Base-by-base conservation (phyloP, 768 basidiomycete species). In the Dioszegia crocea region DNA sequence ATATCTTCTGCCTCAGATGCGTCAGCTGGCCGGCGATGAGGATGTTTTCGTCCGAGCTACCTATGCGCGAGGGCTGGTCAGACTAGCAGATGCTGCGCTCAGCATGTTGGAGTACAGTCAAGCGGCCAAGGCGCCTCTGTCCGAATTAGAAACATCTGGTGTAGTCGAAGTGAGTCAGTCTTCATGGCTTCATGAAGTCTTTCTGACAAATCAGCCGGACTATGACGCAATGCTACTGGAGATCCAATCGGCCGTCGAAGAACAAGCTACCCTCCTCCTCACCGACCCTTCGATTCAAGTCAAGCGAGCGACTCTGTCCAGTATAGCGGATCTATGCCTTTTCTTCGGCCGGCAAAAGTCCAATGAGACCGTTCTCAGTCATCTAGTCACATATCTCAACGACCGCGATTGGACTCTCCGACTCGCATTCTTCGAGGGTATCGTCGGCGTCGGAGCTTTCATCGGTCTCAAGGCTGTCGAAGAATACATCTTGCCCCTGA, bases 401-500 rank as follows among this genome's bases (percentile, higher is more conserved):
- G 55, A 94, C 68, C 81, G 89, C 17, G 93, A 97, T 74, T 98
- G 96, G 94, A 78, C 88, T 16, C 78, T 98, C 51, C 83, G 96
- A 1, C 84, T 86, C 68, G 89, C 89, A 0, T 99, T 98, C 77
- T 96, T 97, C 69, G 92, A 94, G 73, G 88, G 88, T 60, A 91
- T 96, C 27, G 90, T 97, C 19, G 92, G 91, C 61, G 91, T 99
- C 0, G 93, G 93, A 4, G 89, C 88, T 0, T 94, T 90, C 78
- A 90, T 93, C 2, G 93, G 93, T 1, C 87, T 88, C 29, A 80
- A 87, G 58, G 93, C 90, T 64, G 73, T 98, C 66, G 96, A 98
- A 71, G 92, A 97, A 67, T 98, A 97, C 67, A 94, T 98, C 52
- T 73, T 96, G n/a, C 96, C 96, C 0, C 76, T 99, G 59, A 92